Evolutionary conservation across 108 stramenopile species (phyloP).

Genomic region (Skeletonema potamos): DNA sequence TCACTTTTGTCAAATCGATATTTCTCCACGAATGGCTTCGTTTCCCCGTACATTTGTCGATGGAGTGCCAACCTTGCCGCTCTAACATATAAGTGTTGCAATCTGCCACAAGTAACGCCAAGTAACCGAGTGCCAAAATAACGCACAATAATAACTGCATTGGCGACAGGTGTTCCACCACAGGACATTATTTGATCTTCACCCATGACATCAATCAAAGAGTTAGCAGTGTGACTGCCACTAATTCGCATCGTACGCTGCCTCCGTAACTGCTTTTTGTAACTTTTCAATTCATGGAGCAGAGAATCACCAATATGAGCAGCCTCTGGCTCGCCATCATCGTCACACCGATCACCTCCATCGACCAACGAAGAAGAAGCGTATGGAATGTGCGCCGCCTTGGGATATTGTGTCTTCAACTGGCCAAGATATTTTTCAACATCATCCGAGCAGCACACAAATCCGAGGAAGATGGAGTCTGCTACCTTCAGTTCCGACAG

Average conservation of each 20-base stretch:
- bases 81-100: conserved; percentile 53
- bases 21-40: conserved; percentile 37
- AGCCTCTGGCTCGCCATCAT: conserved; percentile 54
- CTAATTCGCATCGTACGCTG: conserved; percentile 15
- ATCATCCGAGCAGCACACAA: conserved; percentile 23
- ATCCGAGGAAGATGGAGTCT: conserved; percentile 66
- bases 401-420: conserved; percentile 36
- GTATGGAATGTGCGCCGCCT: conserved; percentile 62
- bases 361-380: conserved; percentile 11
- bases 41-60: conserved; percentile 44
- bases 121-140: conserved; percentile 52
- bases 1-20: conserved; percentile 17
- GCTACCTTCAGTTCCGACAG: conserved; percentile 48
- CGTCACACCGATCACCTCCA: conserved; percentile 34
- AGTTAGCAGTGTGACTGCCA: conserved; percentile 1
- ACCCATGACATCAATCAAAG: background rate
- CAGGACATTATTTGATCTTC: background rate
- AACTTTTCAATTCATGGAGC: conserved; percentile 26
- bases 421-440: conserved; percentile 33
- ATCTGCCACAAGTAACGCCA: conserved; percentile 75
- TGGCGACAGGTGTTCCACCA: conserved; percentile 20
- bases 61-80: conserved; percentile 53
- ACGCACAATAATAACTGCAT: conserved; percentile 61
- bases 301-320: conserved; percentile 40
- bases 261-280: background rate